These are phyloP conservation scores for Metschnikowia bowlesiae DNA, from an alignment of 805 yeast genomes.

Conservation along the genomic window DNA sequence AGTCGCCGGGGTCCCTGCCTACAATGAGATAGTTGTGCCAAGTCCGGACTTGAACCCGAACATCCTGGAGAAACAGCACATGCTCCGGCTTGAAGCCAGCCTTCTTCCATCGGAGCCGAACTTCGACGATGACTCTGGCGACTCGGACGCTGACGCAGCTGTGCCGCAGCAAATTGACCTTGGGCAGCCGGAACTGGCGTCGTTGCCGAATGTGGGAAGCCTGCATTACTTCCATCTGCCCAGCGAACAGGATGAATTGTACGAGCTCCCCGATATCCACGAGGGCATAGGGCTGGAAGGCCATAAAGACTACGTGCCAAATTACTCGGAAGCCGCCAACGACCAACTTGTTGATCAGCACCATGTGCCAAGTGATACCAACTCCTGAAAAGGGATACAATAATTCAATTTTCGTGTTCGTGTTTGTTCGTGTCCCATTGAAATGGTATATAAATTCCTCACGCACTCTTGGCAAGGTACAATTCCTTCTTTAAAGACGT, in stretches of 20 bases:
- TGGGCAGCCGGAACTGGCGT: conserved; percentile 1
- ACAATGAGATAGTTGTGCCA: conserved; percentile 18
- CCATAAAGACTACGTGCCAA: conserved; percentile 31
- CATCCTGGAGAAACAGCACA: conserved; percentile 55
- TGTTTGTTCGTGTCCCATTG: too few species aligned
- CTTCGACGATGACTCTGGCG: conserved; percentile 18
- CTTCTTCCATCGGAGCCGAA: conserved; percentile 57
- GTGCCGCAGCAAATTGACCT: background rate
- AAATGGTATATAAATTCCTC: background rate
- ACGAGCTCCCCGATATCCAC: conserved; percentile 12
- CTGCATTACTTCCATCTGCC: conserved; percentile 6
- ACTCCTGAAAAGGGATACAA: too few species aligned
- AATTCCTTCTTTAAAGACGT: conserved; percentile 56
- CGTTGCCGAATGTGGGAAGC: conserved; percentile 2
- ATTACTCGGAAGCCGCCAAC: conserved; percentile 25
- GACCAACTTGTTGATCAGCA: conserved; percentile 20
- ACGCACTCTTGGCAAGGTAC: conserved; percentile 18
- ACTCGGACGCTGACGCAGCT: conserved; percentile 13
- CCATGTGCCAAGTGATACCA: background rate
- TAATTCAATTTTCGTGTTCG: too few species aligned
- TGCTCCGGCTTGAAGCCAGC: conserved; percentile 52
- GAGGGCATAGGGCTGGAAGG: conserved; percentile 19
- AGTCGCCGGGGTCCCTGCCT: conserved; percentile 19
- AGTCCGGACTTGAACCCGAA: conserved; percentile 11
- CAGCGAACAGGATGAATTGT: conserved; percentile 17